Base-by-base conservation (phyloP, 2,329 filamentous ascomycete genomes). In the Pseudogymnoascus destructans region DNA sequence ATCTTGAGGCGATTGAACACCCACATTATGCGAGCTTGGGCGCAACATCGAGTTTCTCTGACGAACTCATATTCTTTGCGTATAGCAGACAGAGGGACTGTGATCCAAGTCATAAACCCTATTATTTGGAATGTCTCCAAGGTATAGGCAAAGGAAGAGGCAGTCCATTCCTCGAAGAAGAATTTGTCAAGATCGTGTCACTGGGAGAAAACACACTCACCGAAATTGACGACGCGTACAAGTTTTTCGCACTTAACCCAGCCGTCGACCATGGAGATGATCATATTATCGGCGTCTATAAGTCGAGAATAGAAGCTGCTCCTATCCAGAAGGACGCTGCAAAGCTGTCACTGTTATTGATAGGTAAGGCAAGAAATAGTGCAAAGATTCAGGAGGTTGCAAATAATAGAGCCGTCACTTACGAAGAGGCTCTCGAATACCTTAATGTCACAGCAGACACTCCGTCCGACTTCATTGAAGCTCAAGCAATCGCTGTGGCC, bases 51-150 rank as follows among this genome's bases (percentile, higher is more conserved):
- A 79, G 85, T 65, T 86, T 87, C 68, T 76, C 79, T 4, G 81
- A 86, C 64, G 66, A 72, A 1, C 70, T 84, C n/a, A 70, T 89
- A 15, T 70, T 76, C 25, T 85, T 82, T 67, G 80, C 82, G 3
- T 87, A 81, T 66, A 73, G 80, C 21, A 74, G 79, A 32, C 85
- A 88, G 70, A 71, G 75, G 21, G 67, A 71, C 7, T 77, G 75
- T 56, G 54, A 56, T 36, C 74, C 76, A 17, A 62, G 64, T 17
- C 78, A 79, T 60, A 72, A 73, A 15, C 70, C 81, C 1, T 80
- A 81, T 66, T 87, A 87, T 67, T 76, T 87, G 60, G 78, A 84
- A 68, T 85, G 80, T 64, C 72, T 89, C n/a, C 75, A 78, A 63
- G 73, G 76, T 52, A 78, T 88, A 57, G 78, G 79, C 13, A 71